These are phyloP conservation scores for Lasiodiplodia gonubiensis DNA, from an alignment of 2,329 filamentous ascomycete species.

Conservation along the genomic window DNA sequence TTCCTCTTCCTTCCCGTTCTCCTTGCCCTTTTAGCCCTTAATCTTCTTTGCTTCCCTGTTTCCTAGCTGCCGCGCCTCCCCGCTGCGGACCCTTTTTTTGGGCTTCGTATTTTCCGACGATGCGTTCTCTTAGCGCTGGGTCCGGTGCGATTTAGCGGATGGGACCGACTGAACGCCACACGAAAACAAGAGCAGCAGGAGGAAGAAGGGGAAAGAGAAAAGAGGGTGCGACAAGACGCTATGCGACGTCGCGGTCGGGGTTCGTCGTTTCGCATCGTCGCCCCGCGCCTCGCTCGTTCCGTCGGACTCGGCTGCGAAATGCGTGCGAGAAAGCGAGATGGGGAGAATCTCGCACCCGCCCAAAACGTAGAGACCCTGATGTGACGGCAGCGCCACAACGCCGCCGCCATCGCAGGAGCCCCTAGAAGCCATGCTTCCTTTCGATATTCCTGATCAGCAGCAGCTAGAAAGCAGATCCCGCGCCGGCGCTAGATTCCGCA, in stretches of 20 bases:
- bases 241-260: not conserved
- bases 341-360: not conserved
- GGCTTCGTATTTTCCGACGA: not conserved
- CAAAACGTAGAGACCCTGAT: not conserved
- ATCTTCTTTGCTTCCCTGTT: not conserved
- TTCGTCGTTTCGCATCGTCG: not conserved
- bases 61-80: not conserved
- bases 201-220: not conserved
- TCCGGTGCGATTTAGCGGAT: not conserved
- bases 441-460: not conserved
- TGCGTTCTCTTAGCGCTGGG: not conserved
- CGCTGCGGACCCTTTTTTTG: not conserved
- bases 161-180: not conserved
- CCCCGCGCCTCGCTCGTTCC: not conserved
- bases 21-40: not conserved
- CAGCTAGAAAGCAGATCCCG: not conserved
- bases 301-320: not conserved
- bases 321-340: not conserved
- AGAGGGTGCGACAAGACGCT: not conserved
- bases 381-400: not conserved
- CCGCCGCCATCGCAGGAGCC: not conserved
- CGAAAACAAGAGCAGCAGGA: not conserved
- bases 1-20: not conserved
- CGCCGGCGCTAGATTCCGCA: not conserved
- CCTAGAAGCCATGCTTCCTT: not conserved